phyloP scores from a whole-genome alignment of 208 protist species.

The Trypanosoma boissoni region DNA sequence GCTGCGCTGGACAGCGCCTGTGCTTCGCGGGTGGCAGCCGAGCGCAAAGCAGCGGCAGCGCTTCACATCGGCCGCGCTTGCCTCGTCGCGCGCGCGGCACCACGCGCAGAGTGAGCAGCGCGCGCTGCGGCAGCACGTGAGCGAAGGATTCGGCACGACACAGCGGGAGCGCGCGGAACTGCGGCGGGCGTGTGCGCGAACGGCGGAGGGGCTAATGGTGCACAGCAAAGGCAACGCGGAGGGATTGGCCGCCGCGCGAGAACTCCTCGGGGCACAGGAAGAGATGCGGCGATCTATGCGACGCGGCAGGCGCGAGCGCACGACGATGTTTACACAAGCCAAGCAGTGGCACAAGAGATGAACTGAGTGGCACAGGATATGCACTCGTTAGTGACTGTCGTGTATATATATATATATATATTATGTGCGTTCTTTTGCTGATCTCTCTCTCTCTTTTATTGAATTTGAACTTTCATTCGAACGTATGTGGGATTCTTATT shows the following conservation, averaged over 20 bases:
- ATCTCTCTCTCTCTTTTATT: too few relatives aligned
- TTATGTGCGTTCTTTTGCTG: too few relatives aligned
- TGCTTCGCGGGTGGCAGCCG: constrained; percentile 16
- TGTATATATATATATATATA: too few relatives aligned
- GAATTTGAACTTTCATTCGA: too few relatives aligned
- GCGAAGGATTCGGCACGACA: constrained; percentile 35
- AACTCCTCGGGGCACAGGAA: constrained; percentile 59
- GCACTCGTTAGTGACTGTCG: too few relatives aligned
- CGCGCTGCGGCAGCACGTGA: constrained; percentile 42
- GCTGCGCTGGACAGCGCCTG: neutral
- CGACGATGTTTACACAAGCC: constrained; percentile 35
- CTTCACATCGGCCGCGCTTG: constrained; percentile 39
- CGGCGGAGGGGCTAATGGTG: constrained; percentile 40
- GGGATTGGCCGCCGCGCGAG: constrained; percentile 49
- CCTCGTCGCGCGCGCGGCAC: constrained; percentile 40
- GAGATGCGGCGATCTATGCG: constrained; percentile 43
- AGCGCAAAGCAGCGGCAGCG: constrained; percentile 47
- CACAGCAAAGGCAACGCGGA: constrained; percentile 11
- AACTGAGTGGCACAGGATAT: too few relatives aligned
- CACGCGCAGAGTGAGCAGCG: constrained; percentile 39
- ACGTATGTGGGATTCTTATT: neutral
- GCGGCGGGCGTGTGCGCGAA: constrained; percentile 23
- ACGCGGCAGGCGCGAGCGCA: constrained; percentile 32
- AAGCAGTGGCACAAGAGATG: constrained; percentile 65
- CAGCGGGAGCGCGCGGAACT: constrained; percentile 27